Evolutionary conservation across 2,329 filamentous ascomycete species (phyloP).

Genomic region (Xylariaceae sp.): DNA sequence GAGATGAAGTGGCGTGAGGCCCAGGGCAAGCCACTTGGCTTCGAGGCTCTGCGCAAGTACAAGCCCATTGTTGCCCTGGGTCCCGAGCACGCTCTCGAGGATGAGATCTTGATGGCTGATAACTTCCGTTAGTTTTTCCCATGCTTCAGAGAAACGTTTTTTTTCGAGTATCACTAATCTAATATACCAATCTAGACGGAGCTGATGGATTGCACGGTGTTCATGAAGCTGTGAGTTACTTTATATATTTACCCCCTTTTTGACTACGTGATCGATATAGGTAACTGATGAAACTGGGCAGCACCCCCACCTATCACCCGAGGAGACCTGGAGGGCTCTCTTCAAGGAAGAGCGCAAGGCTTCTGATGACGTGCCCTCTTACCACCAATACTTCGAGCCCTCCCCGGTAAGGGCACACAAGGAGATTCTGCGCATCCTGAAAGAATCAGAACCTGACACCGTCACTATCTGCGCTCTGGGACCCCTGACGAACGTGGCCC

Average conservation of each 20-base stretch:
- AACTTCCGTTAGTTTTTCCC: slow-evolving; percentile 67
- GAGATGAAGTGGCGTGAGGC: slow-evolving; percentile 78
- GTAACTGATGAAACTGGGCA: slow-evolving; percentile 29
- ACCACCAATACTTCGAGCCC: slow-evolving; percentile 64
- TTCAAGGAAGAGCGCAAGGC: slow-evolving; percentile 45
- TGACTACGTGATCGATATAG: too few relatives aligned
- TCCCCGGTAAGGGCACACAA: slow-evolving; percentile 69
- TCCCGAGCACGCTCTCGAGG: slow-evolving; percentile 77
- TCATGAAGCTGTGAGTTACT: slow-evolving; percentile 48
- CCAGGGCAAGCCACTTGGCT: slow-evolving; percentile 63
- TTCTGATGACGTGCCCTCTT: slow-evolving; percentile 38
- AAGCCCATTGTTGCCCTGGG: slow-evolving; percentile 86
- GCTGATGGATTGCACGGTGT: slow-evolving; percentile 72
- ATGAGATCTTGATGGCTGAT: slow-evolving; percentile 73
- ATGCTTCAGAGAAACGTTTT: too few relatives aligned
- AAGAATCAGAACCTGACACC: slow-evolving; percentile 73
- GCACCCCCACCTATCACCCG: slow-evolving; percentile 68
- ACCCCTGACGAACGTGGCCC: slow-evolving; percentile 86
- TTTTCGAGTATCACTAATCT: slow-evolving; percentile 10
- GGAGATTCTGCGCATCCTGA: slow-evolving; percentile 83
- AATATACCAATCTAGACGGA: slow-evolving; percentile 51
- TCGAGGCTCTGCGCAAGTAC: slow-evolving; percentile 62
- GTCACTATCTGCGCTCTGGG: slow-evolving; percentile 89
- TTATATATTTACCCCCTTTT: neutral
- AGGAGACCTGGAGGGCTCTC: slow-evolving; percentile 67